Evolutionary conservation across 176 grass and related monocot genomes (phyloP).

Genomic region (Rhynchospora tenuis): DNA sequence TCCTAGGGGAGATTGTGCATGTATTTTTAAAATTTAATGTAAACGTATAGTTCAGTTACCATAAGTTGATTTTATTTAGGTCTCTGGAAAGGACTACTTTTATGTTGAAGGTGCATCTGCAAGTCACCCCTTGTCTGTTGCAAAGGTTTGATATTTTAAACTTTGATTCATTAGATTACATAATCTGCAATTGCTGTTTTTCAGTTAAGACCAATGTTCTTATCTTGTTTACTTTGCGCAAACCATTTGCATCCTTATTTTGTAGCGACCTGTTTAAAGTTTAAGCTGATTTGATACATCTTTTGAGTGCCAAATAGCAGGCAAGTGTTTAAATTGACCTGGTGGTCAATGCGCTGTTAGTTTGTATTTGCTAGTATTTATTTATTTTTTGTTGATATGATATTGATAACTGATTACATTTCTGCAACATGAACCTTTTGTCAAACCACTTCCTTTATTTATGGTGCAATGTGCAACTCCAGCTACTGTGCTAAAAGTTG

Average conservation of each 20-base stretch:
- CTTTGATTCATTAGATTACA: neutral
- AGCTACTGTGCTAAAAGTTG: neutral
- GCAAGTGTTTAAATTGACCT: neutral
- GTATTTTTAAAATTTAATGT: neutral
- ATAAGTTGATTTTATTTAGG: conserved; percentile 30
- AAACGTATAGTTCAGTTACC: neutral
- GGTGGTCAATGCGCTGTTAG: neutral
- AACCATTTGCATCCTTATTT: neutral
- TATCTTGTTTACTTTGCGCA: neutral
- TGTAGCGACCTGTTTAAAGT: neutral
- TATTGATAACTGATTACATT: neutral
- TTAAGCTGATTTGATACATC: neutral
- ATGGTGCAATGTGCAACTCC: neutral
- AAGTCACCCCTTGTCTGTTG: conserved; percentile 59
- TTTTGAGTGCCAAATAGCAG: neutral
- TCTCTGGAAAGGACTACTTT: conserved; percentile 48
- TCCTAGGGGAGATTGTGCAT: conserved; percentile 3
- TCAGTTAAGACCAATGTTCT: neutral
- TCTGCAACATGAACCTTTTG: neutral
- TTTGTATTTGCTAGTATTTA: neutral
- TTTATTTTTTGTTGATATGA: neutral
- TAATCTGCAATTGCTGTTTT: neutral
- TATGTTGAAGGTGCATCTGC: conserved; percentile 84
- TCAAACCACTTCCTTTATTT: neutral
- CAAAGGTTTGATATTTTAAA: conserved; percentile 53